Evolutionary conservation across 805 yeast genomes (phyloP), one percentile per base, ranked within the genome.

Genomic region (Metschnikowia lachancei): DNA sequence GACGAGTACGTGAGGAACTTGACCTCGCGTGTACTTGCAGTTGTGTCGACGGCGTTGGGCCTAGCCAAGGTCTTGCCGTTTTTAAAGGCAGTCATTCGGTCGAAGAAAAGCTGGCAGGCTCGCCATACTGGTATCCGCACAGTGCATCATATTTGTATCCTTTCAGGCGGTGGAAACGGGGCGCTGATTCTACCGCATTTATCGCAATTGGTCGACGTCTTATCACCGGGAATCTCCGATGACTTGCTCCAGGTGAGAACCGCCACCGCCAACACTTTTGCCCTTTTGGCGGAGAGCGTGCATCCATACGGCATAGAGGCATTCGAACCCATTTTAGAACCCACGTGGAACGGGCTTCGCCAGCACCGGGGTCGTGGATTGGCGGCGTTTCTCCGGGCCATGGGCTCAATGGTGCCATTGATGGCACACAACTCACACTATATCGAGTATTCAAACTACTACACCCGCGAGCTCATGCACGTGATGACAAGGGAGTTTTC

Each of bases 281-380:
- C 91, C 0, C 77, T 83, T 1, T 64, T 92, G 29, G 97, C 97
- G 0, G 91, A 87, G 41, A 82, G 87, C 7, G 79, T 89, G 3
- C 73, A 80, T 18, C 98, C 98, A 0, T 88, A 85, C 65, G 99
- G 98, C 38, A 85, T 87, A 45, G 97, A 88, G 56, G 81, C 92
- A 0, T 91, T 92, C 61, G 95, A 90, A 56, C 65, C 67, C 0
- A 73, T 83, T 0, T 60, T 92, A 30, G 92, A 87, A 45, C 86
- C 89, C 0, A 66, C 88, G 5, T 90, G 97, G 96, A 65, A 70
- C 10, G 97, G 96, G 4, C 76, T 88, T 19, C 76, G 81, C 38
- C 75, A 75, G 33, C 94, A 87, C 52, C 72, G 96, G 51, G 97
- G 97, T 4, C 79, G 81, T 55, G 75, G 82, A 0, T 70, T 90